Base-by-base conservation (phyloP, 1,139 yeast species). In the Candida glucosophila region DNA sequence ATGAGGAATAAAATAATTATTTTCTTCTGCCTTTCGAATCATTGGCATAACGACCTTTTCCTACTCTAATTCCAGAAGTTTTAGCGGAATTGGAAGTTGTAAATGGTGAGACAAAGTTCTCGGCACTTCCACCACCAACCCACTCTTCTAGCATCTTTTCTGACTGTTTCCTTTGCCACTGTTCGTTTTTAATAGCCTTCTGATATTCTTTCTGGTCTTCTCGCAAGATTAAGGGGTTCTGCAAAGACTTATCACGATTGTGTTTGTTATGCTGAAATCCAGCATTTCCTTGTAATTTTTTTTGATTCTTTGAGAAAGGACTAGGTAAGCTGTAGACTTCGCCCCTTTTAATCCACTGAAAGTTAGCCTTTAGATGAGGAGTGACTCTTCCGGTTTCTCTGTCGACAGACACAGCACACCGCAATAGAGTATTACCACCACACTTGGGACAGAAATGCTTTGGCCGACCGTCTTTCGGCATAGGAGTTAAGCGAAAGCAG, bases 171-270 rank as follows among this genome's bases (percentile, higher is more conserved):
- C 83, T 73, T 42, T 78, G 80, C 93, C 96, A 85, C 25, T 77
- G 77, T 32, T 86, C 93, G 43, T 82, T 78, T 49, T 86, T 86
- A 31, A 88, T 52, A 2, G 95, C 94, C 49, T 80, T 77, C 41
- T 74, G 76, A 52, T 90, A 92, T 53, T 90, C 98, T 45, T 80
- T 81, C 57, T 90, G 97, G 52, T 92, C 99, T 51, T 83, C 97
- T 40, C 93, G 70, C 33, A 86, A 67, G 24, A 82, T 65, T 14
- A 67, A 50, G n/a, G 71, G 73, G 17, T 66, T 65, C 29, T 62
- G 72, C 30, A 60, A 44, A 21, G 67, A 61, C 38, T 67, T 72
- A 36, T 67, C 69, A 33, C 76, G 67, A 38, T 73, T 74, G 27
- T 71, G 63, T 36, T 69, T 69, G 41, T 71, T 70, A 44, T 80